Base-by-base conservation (phyloP, 208 protist species). In the Crithidia fasciculata region DNA sequence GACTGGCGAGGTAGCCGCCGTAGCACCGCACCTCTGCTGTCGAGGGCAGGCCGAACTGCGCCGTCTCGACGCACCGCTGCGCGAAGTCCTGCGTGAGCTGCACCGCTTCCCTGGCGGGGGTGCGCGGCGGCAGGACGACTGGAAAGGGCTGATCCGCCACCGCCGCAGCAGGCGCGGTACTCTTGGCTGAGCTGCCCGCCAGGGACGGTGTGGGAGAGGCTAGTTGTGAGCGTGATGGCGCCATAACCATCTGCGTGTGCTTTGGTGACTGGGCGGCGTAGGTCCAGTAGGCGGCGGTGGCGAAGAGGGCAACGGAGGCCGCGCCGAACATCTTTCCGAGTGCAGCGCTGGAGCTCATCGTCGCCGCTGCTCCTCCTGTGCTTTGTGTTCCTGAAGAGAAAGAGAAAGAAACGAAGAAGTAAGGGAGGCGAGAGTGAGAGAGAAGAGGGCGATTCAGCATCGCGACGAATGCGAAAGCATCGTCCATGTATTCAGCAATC, bases 1-100 rank as follows among this genome's bases (percentile, higher is more conserved):
- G 87, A 49, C 85, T 88, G 53, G 91, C 76, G 18, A 92, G 58
- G 76, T 94, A 95, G 39, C 82, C 85, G 57, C 83, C 84, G 76
- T 87, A 93, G 72, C 82, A 91, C 19, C 87, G 86, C 43, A 95
- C 81, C 9, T 86, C 78, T 12, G 61, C 65, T 5, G 64, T 64
- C 8, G 86, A 90, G 9, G 87, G 90, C 52, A 92, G 64, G 3
- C 90, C 90, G 41, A 78, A 67, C n/a, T 8, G 10, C 5, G 72
- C 79, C 13, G 76, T 78, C 47, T 86, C 75, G 43, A 50, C 55
- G 50, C 86, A 91, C 65, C 75, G 74, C 64, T 64, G 70, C 10
- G 74, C 4, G 55, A 85, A 85, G 45, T 50, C 53, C 16, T n/a
- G 36, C 19, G 66, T 61, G 19, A 81, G 61, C 40, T 49, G 55